Evolutionary conservation across 495 filamentous ascomycete genomes (phyloP), one percentile per base, ranked within the genome.

Genomic region (Oleoguttula mirabilis): DNA sequence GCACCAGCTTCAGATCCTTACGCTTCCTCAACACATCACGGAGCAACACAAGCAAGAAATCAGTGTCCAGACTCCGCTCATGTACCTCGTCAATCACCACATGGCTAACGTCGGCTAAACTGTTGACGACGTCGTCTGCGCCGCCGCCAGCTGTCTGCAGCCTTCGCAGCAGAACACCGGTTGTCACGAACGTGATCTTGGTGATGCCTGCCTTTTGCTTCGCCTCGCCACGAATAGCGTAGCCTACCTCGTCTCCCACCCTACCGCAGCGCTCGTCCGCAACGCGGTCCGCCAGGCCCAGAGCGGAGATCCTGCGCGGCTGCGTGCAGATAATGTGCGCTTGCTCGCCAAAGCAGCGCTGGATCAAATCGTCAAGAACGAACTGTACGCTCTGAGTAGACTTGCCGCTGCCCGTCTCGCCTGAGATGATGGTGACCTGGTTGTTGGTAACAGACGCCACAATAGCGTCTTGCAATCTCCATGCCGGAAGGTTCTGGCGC

Each of bases 381-480:
- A 96, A 98, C 58, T 98, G 90, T 3, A 95, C 90, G 10, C 84
- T 84, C 60, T 98, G 90, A 0, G 90, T 98, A 41, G 86, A 94
- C 60, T 98, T 98, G 54, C 90, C 90, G 32, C 84, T 92, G 40
- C 90, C 90, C 5, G 90, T 98, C 62, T 95, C 90, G 50, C 90
- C 90, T 21, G 86, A 88, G 39, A 98, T 92, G 48, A 98, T 96
- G 3, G 82, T 88, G 16, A 96, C 84, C 59, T 93, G 86, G 55
- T 84, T 73, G 3, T 65, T 55, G 23, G 71, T 71, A 15, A 96
- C 79, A 2, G 82, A 76, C 10, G 69, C 54, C 20, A 95, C 70
- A 21, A 98, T 83, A 8, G 71, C 65, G 25, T 86, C 76, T 59
- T 73, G 79, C 25, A 84, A 72, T 45, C 77, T 74, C 90, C 90